Percentiles rank a stretch among this genome's conserved stretches.
phyloP scores from a whole-genome alignment of 2,329 filamentous ascomycete genomes.

The Xylaria sp. region DNA sequence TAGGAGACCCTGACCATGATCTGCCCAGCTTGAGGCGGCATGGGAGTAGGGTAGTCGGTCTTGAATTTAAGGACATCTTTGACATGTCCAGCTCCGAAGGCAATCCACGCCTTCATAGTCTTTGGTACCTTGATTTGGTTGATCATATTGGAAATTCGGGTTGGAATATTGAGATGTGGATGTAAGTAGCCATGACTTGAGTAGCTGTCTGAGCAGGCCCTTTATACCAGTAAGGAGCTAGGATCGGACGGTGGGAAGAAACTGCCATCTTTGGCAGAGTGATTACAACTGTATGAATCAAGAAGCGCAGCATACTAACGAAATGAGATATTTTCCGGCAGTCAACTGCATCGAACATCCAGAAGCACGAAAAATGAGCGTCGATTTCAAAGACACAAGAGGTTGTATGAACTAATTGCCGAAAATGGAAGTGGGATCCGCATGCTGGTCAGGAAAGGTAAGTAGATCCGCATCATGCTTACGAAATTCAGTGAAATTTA shows the following conservation, averaged over 20 bases:
- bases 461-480: slow-evolving; percentile 24
- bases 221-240: slow-evolving; percentile 18
- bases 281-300: not conserved
- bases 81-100: slow-evolving; percentile 44
- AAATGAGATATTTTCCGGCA: not conserved
- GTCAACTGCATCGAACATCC: slow-evolving; percentile 4
- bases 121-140: slow-evolving; percentile 28
- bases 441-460: slow-evolving; percentile 6
- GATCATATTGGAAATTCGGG: slow-evolving; percentile 2
- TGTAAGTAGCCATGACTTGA: slow-evolving; percentile 8
- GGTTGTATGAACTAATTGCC: not conserved
- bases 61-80: slow-evolving; percentile 43
- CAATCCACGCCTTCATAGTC: slow-evolving; percentile 48
- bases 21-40: slow-evolving; percentile 33
- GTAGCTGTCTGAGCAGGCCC: not conserved
- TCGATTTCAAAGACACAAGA: slow-evolving; percentile 25
- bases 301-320: not conserved
- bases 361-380: not conserved
- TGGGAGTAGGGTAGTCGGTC: slow-evolving; percentile 39
- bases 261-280: slow-evolving; percentile 1
- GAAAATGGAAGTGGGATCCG: slow-evolving; percentile 22
- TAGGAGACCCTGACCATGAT: slow-evolving; percentile 50
- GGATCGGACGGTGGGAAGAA: not conserved
- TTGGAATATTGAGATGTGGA: not conserved
- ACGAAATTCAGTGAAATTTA: not conserved